A percentile compares a stretch with the other conserved stretches of the same genome.
These are phyloP conservation scores for Ampelomyces quisqualis DNA, from an alignment of 2,329 filamentous ascomycete species.

Conservation along the genomic window DNA sequence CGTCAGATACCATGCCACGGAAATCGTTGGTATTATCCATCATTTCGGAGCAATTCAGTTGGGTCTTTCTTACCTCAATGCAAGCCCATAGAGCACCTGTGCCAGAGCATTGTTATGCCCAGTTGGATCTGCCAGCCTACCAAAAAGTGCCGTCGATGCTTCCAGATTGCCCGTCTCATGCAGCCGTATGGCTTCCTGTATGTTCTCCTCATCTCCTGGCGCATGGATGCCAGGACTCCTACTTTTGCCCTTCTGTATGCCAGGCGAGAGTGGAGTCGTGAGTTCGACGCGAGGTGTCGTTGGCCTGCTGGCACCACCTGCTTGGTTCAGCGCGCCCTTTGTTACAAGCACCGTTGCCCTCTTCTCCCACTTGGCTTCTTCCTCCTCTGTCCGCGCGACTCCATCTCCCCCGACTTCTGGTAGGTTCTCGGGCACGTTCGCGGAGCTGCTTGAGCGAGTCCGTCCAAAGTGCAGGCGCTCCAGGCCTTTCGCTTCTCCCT, in stretches of 20 bases:
- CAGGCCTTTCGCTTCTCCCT: slow-evolving; percentile 33
- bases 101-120: slow-evolving; percentile 90
- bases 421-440: slow-evolving; percentile 75
- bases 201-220: slow-evolving; percentile 57
- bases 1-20: slow-evolving; percentile 17
- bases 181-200: slow-evolving; percentile 92
- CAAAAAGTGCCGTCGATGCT: slow-evolving; percentile 82
- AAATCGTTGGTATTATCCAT: slow-evolving; percentile 23
- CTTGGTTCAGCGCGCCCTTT: slow-evolving; percentile 50
- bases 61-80: slow-evolving; percentile 64
- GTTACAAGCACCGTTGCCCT: slow-evolving; percentile 84
- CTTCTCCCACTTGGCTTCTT: slow-evolving; percentile 78
- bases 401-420: slow-evolving; percentile 65
- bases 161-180: slow-evolving; percentile 82
- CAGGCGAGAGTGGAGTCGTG: slow-evolving; percentile 17
- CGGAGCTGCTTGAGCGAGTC: slow-evolving; percentile 61
- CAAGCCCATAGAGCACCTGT: slow-evolving; percentile 93
- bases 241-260: slow-evolving; percentile 18
- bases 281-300: slow-evolving; percentile 31
- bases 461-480: slow-evolving; percentile 67
- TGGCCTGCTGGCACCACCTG: slow-evolving; percentile 23
- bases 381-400: slow-evolving; percentile 47
- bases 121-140: slow-evolving; percentile 74
- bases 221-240: slow-evolving; percentile 43
- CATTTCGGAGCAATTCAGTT: not conserved